phyloP scores from a whole-genome alignment of 1,284 basidiomycete species.

The Coniferiporia weirii region DNA sequence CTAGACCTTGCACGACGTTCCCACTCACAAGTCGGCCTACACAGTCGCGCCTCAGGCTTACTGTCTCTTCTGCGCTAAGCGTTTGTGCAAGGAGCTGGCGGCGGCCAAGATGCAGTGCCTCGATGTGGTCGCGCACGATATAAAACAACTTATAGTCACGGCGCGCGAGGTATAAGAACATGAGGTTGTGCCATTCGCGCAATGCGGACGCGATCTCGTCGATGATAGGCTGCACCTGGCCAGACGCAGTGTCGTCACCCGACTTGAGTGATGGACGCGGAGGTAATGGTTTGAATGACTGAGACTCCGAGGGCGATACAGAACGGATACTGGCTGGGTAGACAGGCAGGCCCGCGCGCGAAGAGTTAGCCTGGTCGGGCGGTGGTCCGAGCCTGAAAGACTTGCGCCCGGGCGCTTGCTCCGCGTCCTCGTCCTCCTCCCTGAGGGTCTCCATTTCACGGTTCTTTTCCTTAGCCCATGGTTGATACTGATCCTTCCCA shows the following conservation, averaged over 20 bases:
- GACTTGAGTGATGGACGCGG: slow-evolving; percentile 91
- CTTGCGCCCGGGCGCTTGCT: slow-evolving; percentile 34
- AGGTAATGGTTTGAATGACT: slow-evolving; percentile 72
- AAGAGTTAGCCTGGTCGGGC: slow-evolving; percentile 65
- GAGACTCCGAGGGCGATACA: slow-evolving; percentile 59
- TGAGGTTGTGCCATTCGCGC: slow-evolving; percentile 90
- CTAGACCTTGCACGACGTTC: slow-evolving; percentile 88
- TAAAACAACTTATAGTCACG: slow-evolving; percentile 90
- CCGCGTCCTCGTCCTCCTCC: slow-evolving; percentile 69
- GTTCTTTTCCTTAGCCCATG: slow-evolving; percentile 43
- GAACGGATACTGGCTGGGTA: slow-evolving; percentile 65
- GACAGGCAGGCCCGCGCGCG: slow-evolving; percentile 62
- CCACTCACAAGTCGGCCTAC: slow-evolving; percentile 85
- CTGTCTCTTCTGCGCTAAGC: slow-evolving; percentile 83
- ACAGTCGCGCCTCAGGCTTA: slow-evolving; percentile 79
- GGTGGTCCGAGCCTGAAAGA: slow-evolving; percentile 69
- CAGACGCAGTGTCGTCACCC: slow-evolving; percentile 85
- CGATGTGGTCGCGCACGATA: slow-evolving; percentile 84
- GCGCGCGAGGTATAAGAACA: slow-evolving; percentile 86
- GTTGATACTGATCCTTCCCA: slow-evolving; percentile 29
- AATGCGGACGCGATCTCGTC: slow-evolving; percentile 97
- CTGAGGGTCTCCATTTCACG: slow-evolving; percentile 58
- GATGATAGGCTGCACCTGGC: slow-evolving; percentile 81
- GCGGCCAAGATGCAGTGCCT: slow-evolving; percentile 84
- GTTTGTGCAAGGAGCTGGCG: slow-evolving; percentile 88